A percentile compares a stretch with the other conserved stretches of the same genome.
Evolutionary conservation across 768 basidiomycete genomes (phyloP).

Genomic region (Mycena olivaceomarginata): DNA sequence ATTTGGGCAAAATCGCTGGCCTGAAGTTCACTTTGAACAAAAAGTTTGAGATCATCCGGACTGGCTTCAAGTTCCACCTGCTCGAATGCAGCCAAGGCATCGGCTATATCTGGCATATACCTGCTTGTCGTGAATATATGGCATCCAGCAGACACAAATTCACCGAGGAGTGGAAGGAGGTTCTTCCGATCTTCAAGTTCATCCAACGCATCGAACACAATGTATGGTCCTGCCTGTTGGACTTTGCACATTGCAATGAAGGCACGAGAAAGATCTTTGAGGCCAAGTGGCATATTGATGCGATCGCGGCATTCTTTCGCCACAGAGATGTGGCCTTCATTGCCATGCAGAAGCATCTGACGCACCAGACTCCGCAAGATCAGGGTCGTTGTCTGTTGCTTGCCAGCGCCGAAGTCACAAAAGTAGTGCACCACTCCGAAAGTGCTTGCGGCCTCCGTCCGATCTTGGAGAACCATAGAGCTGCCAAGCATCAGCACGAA

Average conservation of each 20-base stretch:
- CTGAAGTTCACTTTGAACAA: constrained; percentile 33
- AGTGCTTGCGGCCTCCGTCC: constrained; percentile 5
- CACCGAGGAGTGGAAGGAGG: constrained; percentile 28
- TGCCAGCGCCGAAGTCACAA: constrained; percentile 37
- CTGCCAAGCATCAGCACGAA: constrained; percentile 7
- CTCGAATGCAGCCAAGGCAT: constrained; percentile 16
- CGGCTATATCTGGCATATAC: constrained; percentile 34
- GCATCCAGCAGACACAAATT: constrained; percentile 16
- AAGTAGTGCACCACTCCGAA: constrained; percentile 28
- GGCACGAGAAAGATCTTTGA: constrained; percentile 26
- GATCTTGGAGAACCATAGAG: constrained; percentile 35
- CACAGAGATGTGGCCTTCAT: constrained; percentile 24
- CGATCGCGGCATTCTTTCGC: constrained; percentile 34
- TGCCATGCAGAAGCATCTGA: constrained; percentile 26
- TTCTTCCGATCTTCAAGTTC: constrained; percentile 35
- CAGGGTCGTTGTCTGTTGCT: constrained; percentile 21
- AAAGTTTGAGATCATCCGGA: constrained; percentile 25
- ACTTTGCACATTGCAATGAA: constrained; percentile 30
- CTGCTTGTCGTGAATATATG: constrained; percentile 36
- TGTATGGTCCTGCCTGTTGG: background rate
- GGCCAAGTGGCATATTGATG: constrained; percentile 6
- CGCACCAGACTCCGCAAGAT: constrained; percentile 26
- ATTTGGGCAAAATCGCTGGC: constrained; percentile 28
- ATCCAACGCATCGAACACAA: constrained; percentile 36
- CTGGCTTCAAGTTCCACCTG: constrained; percentile 33